phyloP scores from a whole-genome alignment of 2,329 filamentous ascomycete genomes.

The Aspergillus sp. region DNA sequence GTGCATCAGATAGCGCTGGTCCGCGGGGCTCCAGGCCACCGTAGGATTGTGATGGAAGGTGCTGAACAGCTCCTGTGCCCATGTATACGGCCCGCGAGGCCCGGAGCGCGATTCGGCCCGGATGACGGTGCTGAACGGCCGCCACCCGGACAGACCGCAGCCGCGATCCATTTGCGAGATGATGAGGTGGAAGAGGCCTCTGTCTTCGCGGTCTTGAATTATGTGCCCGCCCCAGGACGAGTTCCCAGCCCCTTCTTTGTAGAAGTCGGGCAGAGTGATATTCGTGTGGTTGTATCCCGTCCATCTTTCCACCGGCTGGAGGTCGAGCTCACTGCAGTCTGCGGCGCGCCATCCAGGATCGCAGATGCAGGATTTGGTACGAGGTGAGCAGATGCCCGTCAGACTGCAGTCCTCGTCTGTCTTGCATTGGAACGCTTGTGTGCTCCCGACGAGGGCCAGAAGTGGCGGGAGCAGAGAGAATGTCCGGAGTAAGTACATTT shows the following conservation, averaged over 20 bases:
- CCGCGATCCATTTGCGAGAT: constrained; percentile 47
- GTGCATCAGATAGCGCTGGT: constrained; percentile 47
- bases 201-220: constrained; percentile 42
- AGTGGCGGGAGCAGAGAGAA: not conserved
- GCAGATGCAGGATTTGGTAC: constrained; percentile 13
- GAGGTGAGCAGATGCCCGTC: constrained; percentile 35
- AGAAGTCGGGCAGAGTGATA: constrained; percentile 2
- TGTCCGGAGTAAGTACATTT: not conserved
- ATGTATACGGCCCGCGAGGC: constrained; percentile 47
- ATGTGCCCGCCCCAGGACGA: constrained; percentile 52
- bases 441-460: not conserved
- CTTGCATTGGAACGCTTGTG: constrained; percentile 13
- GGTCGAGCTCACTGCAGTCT: constrained; percentile 48
- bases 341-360: constrained; percentile 46
- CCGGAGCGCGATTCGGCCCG: constrained; percentile 46
- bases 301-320: constrained; percentile 40
- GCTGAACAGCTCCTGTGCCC: constrained; percentile 39
- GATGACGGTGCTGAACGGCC: constrained; percentile 46
- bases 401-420: constrained; percentile 41
- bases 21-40: constrained; percentile 44
- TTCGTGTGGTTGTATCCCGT: constrained; percentile 50
- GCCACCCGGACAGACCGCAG: constrained; percentile 50
- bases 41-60: constrained; percentile 51
- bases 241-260: constrained; percentile 30
- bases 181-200: constrained; percentile 45